These are phyloP conservation scores for Astragalus glycyphyllos DNA, from an alignment of 306 rosid species.

Conservation along the genomic window DNA sequence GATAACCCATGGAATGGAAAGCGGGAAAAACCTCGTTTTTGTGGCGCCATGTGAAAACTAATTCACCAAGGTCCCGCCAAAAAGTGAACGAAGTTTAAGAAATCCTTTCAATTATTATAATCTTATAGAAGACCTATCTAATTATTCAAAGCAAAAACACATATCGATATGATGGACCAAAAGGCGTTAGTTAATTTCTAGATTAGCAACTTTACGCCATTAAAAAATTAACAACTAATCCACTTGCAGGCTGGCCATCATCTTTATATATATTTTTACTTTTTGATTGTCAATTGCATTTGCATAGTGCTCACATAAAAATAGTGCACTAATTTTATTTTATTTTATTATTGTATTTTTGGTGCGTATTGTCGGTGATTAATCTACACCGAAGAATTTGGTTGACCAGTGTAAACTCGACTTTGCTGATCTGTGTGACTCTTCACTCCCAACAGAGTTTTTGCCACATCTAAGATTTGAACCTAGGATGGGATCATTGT, in stretches of 20 bases:
- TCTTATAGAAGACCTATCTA: not conserved
- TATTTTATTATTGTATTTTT: too few relatives aligned
- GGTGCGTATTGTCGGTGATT: too few relatives aligned
- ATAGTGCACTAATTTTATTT: too few relatives aligned
- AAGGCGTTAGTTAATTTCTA: constrained; percentile 30
- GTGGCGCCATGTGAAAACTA: constrained; percentile 36
- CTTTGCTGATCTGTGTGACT: too few relatives aligned
- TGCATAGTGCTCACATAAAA: too few relatives aligned
- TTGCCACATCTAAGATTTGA: too few relatives aligned
- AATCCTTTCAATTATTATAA: not conserved
- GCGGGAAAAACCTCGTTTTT: not conserved
- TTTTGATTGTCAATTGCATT: too few relatives aligned
- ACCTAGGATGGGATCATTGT: too few relatives aligned
- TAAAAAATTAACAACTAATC: not conserved
- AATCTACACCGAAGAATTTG: too few relatives aligned
- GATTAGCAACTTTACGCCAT: constrained; percentile 27
- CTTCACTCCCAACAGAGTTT: too few relatives aligned
- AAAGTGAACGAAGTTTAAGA: constrained; percentile 40
- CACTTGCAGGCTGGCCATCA: constrained; percentile 9
- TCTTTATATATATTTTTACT: not conserved
- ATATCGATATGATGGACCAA: constrained; percentile 22
- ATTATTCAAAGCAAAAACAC: constrained; percentile 37
- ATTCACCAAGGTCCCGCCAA: constrained; percentile 41
- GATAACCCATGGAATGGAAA: too few relatives aligned
- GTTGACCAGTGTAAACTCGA: too few relatives aligned